A percentile compares a stretch with the other conserved stretches of the same genome.
These are phyloP conservation scores for Massariosphaeria phaeospora DNA, from an alignment of 495 filamentous ascomycete genomes.

Conservation along the genomic window DNA sequence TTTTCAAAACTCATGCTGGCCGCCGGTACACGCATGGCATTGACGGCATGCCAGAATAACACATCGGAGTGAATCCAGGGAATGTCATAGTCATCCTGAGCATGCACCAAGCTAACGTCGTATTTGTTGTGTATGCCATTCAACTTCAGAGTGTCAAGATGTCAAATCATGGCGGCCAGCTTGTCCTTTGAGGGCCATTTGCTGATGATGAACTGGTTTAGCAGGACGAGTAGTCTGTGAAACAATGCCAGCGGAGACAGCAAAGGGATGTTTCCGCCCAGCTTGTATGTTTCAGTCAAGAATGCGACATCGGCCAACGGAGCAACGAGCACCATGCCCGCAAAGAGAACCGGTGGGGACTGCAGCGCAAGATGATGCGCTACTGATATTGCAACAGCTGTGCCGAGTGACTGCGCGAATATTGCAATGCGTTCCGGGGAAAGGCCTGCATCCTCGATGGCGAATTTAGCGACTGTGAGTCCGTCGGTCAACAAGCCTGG, in stretches of 20 bases:
- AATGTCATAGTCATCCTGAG: conserved; percentile 36
- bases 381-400: conserved; percentile 28
- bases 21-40: conserved; percentile 33
- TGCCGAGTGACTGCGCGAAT: conserved; percentile 35
- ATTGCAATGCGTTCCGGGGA: conserved; percentile 31
- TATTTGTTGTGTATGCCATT: conserved; percentile 3
- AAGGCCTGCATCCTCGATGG: conserved; percentile 40
- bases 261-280: conserved; percentile 46
- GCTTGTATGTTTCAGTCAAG: conserved; percentile 45
- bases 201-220: conserved; percentile 33
- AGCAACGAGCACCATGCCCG: conserved; percentile 38
- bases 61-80: conserved; percentile 42
- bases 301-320: conserved; percentile 45
- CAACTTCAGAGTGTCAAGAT: conserved; percentile 14
- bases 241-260: conserved; percentile 44
- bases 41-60: conserved; percentile 47
- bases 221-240: conserved; percentile 30
- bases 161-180: conserved; percentile 25
- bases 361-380: conserved; percentile 22
- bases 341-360: conserved; percentile 22
- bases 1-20: conserved; percentile 39
- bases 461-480: conserved; percentile 58
- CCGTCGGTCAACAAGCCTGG: conserved; percentile 29
- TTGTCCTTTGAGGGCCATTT: conserved; percentile 34
- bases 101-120: conserved; percentile 26